These are phyloP conservation scores for Dryas octopetala DNA, from an alignment of 306 rosid genomes.

Conservation along the genomic window DNA sequence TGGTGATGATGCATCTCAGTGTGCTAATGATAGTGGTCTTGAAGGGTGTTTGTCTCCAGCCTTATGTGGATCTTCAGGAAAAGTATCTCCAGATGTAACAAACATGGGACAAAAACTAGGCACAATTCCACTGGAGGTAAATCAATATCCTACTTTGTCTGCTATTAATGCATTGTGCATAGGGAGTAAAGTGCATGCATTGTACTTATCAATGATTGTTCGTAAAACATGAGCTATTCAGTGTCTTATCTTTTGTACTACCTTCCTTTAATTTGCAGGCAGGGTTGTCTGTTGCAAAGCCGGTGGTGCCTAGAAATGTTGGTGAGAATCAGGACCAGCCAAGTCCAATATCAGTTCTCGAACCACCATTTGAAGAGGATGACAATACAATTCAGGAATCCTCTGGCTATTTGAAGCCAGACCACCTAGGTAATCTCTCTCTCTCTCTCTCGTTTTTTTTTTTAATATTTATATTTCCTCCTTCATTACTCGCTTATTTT, in stretches of 20 bases:
- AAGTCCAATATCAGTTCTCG: slow-evolving; percentile 88
- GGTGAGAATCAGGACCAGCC: slow-evolving; percentile 74
- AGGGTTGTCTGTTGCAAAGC: slow-evolving; percentile 51
- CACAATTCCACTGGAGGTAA: slow-evolving; percentile 64
- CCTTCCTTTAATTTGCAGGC: slow-evolving; percentile 38
- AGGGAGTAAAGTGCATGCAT: background rate
- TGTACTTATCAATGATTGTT: background rate
- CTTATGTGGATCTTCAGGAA: slow-evolving; percentile 38
- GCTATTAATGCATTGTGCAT: background rate
- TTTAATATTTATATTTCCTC: background rate
- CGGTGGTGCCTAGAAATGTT: slow-evolving; percentile 38
- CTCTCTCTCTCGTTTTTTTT: slow-evolving; percentile 13
- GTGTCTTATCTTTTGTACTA: background rate
- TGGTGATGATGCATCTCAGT: slow-evolving; percentile 47
- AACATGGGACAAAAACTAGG: slow-evolving; percentile 44
- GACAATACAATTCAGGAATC: slow-evolving; percentile 48
- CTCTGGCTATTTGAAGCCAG: slow-evolving; percentile 39
- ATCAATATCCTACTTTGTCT: slow-evolving; percentile 12
- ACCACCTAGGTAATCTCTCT: slow-evolving; percentile 43
- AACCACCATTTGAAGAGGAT: slow-evolving; percentile 62
- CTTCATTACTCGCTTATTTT: slow-evolving; percentile 2
- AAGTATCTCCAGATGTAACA: slow-evolving; percentile 42
- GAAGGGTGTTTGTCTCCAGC: slow-evolving; percentile 53
- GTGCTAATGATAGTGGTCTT: slow-evolving; percentile 38
- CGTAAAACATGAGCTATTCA: background rate